Conservation (phyloP, 2,329 filamentous ascomycete species). For the Passalora sequoiae region DNA sequence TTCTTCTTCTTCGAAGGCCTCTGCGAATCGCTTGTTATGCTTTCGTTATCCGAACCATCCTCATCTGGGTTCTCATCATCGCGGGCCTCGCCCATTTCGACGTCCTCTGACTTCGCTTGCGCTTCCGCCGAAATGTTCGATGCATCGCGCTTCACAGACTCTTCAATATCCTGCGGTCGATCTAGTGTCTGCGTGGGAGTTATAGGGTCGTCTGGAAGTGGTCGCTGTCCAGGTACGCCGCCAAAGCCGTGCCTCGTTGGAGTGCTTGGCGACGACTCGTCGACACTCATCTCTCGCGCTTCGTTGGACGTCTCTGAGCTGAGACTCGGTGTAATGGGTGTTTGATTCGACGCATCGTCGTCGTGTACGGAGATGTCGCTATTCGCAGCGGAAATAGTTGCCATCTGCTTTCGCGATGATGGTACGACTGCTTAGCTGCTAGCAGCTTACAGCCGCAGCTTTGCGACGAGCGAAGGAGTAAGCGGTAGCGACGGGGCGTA, state of each 20-base stretch:
- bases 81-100: slow-evolving; percentile 68
- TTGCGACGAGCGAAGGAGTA: slow-evolving; percentile 15
- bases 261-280: slow-evolving; percentile 50
- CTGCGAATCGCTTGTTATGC: slow-evolving; percentile 55
- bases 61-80: slow-evolving; percentile 69
- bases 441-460: slow-evolving; percentile 18
- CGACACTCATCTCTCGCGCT: slow-evolving; percentile 32
- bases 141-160: slow-evolving; percentile 48
- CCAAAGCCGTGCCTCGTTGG: slow-evolving; percentile 56
- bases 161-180: slow-evolving; percentile 18
- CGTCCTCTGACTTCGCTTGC: slow-evolving; percentile 57
- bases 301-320: slow-evolving; percentile 38
- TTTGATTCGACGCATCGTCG: slow-evolving; percentile 45
- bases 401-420: slow-evolving; percentile 23
- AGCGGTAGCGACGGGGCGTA: background rate
- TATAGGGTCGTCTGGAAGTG: slow-evolving; percentile 35
- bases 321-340: slow-evolving; percentile 52
- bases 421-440: slow-evolving; percentile 8
- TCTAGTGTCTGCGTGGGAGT: slow-evolving; percentile 17
- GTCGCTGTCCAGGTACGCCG: slow-evolving; percentile 43
- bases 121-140: slow-evolving; percentile 60
- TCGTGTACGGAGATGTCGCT: slow-evolving; percentile 28
- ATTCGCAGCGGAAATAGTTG: slow-evolving; percentile 38
- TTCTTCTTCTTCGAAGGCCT: slow-evolving; percentile 90
- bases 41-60: slow-evolving; percentile 48